Percentiles rank a stretch among this genome's conserved stretches.
phyloP scores from a whole-genome alignment of 2,329 filamentous ascomycete genomes.

The Amesomyces nigricolor region DNA sequence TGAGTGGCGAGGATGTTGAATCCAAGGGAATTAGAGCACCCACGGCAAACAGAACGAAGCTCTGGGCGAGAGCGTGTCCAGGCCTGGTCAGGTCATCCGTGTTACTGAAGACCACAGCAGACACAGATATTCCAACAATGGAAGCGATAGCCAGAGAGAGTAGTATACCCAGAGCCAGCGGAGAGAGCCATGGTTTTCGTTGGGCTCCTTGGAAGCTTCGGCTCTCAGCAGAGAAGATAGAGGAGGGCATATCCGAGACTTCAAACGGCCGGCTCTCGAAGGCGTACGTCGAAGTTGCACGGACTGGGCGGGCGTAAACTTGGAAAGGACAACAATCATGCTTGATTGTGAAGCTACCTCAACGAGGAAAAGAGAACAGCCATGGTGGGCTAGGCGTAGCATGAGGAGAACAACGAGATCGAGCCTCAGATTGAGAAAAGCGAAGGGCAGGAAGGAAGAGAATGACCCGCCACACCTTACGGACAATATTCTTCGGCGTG shows the following conservation, averaged over 20 bases:
- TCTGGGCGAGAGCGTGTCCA: slow-evolving; percentile 14
- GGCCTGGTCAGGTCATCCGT: slow-evolving; percentile 4
- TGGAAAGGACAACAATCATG: too few species aligned
- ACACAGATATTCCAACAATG: slow-evolving; percentile 9
- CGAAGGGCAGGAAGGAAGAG: neutral
- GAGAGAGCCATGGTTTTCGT: slow-evolving; percentile 10
- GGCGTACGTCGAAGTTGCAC: too few species aligned
- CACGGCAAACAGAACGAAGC: slow-evolving; percentile 21
- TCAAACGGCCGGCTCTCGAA: neutral
- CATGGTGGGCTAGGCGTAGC: neutral
- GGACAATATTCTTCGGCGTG: slow-evolving; percentile 7
- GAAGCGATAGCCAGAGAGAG: slow-evolving; percentile 7
- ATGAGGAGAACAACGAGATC: neutral
- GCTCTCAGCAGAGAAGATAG: slow-evolving; percentile 8
- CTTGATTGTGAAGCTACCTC: neutral
- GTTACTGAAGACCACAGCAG: slow-evolving; percentile 15
- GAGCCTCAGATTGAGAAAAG: neutral
- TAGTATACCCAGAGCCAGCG: neutral
- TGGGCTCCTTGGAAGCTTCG: slow-evolving; percentile 9
- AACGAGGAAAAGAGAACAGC: neutral
- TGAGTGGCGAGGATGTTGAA: neutral
- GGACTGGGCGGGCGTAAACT: too few species aligned
- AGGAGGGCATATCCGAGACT: slow-evolving; percentile 4
- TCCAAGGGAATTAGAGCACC: neutral
- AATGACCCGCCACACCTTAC: slow-evolving; percentile 4